Evolutionary conservation across 257 asterid species (phyloP).

Genomic region (Coffea canephora): DNA sequence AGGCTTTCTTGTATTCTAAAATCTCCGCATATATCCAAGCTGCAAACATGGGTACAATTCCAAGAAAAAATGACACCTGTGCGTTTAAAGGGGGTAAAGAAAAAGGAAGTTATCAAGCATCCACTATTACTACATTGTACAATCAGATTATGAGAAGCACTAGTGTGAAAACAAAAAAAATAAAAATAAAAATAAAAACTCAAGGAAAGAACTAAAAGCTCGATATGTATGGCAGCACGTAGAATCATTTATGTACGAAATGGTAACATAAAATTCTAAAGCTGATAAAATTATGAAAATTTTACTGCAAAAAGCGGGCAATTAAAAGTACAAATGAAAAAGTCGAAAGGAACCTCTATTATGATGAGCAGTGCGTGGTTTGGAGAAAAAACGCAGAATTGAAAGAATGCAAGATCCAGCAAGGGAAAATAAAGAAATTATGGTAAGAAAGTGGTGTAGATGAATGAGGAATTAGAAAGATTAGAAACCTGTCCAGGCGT

Average conservation of each 20-base stretch:
- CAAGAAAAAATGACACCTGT: slow-evolving; percentile 81
- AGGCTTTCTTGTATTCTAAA: slow-evolving; percentile 60
- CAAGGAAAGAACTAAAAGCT: neutral
- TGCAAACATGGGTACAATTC: slow-evolving; percentile 62
- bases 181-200: too few species aligned
- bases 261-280: neutral
- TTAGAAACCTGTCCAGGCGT: slow-evolving; percentile 76
- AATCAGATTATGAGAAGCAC: neutral
- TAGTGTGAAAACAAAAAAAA: too few species aligned
- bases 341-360: neutral
- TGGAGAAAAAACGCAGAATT: too few species aligned
- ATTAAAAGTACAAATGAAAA: neutral
- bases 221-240: neutral
- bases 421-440: neutral
- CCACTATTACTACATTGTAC: neutral
- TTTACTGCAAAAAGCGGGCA: neutral
- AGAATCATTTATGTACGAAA: too few species aligned
- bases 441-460: neutral
- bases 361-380: too few species aligned
- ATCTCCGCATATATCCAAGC: slow-evolving; percentile 84
- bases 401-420: neutral
- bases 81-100: slow-evolving; percentile 2
- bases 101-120: neutral
- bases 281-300: neutral
- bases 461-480: neutral